These are phyloP conservation scores for Phoma sp. DNA, from an alignment of 2,329 filamentous ascomycete genomes.

Conservation along the genomic window DNA sequence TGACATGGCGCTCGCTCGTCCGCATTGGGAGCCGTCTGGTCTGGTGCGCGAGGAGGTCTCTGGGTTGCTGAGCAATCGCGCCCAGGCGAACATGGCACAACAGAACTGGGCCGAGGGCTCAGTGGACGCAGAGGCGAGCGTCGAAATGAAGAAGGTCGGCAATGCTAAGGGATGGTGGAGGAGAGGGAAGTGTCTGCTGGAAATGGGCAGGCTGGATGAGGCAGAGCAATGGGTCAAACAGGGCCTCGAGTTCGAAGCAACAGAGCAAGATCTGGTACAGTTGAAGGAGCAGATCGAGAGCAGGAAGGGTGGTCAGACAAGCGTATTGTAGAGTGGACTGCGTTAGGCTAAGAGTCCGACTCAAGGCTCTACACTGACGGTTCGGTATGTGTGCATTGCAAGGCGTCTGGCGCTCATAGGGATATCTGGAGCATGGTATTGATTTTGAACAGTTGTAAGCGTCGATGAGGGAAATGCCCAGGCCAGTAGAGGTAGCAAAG, in stretches of 20 bases:
- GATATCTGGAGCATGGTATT: slow-evolving; percentile 11
- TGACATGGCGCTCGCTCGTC: slow-evolving; percentile 83
- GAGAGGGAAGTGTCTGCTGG: slow-evolving; percentile 79
- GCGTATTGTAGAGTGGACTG: background rate
- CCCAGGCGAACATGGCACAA: slow-evolving; percentile 86
- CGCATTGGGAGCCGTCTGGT: slow-evolving; percentile 84
- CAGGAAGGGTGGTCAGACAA: slow-evolving; percentile 41
- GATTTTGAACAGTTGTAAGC: background rate
- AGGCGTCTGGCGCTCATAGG: slow-evolving; percentile 28
- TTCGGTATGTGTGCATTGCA: slow-evolving; percentile 23
- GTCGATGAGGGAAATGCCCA: background rate
- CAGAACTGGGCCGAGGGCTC: slow-evolving; percentile 83
- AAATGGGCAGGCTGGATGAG: slow-evolving; percentile 90
- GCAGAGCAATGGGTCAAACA: slow-evolving; percentile 77
- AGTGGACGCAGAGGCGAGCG: slow-evolving; percentile 86
- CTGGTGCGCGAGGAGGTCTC: slow-evolving; percentile 85
- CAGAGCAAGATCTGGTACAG: slow-evolving; percentile 49
- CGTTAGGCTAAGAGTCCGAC: no score
- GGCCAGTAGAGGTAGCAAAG: background rate
- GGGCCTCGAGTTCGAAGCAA: slow-evolving; percentile 83
- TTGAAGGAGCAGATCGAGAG: slow-evolving; percentile 55
- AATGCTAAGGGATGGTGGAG: slow-evolving; percentile 98
- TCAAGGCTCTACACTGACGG: background rate
- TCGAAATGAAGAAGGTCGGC: slow-evolving; percentile 83
- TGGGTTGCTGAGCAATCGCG: slow-evolving; percentile 81